phyloP scores from a whole-genome alignment of 305 asterid species.

The Plantago coronopus region DNA sequence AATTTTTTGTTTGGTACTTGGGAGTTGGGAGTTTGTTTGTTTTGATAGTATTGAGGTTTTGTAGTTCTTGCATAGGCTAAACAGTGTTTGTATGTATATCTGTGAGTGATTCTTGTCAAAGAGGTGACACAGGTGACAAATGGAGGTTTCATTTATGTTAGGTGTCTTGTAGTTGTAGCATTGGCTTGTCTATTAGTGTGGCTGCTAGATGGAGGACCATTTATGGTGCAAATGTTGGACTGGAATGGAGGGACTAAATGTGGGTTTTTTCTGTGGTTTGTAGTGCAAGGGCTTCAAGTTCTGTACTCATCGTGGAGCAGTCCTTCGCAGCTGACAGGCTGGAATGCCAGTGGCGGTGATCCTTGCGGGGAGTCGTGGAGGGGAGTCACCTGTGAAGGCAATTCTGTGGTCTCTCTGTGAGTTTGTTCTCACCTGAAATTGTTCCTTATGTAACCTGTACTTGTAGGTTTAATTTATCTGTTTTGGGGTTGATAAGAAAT shows the following conservation, averaged over 20 bases:
- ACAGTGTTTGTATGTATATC: not conserved
- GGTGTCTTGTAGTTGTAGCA: slow-evolving; percentile 17
- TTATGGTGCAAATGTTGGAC: slow-evolving; percentile 5
- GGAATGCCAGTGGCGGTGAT: slow-evolving; percentile 88
- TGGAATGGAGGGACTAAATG: slow-evolving; percentile 20
- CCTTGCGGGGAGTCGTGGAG: slow-evolving; percentile 95
- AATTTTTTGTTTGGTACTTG: not conserved
- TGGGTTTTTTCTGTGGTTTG: slow-evolving; percentile 50
- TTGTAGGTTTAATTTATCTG: slow-evolving; percentile 12
- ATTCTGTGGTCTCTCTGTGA: slow-evolving; percentile 74
- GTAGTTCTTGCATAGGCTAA: not conserved
- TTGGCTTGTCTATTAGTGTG: slow-evolving; percentile 21
- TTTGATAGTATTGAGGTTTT: not conserved
- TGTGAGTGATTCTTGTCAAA: slow-evolving; percentile 1
- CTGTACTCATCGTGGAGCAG: slow-evolving; percentile 70
- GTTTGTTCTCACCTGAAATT: slow-evolving; percentile 24
- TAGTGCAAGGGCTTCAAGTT: slow-evolving; percentile 85
- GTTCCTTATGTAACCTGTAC: slow-evolving; percentile 16
- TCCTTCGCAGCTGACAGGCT: slow-evolving; percentile 70
- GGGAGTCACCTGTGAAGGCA: slow-evolving; percentile 74
- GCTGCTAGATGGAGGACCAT: slow-evolving; percentile 21
- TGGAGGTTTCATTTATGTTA: slow-evolving; percentile 16
- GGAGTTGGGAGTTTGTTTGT: not conserved
- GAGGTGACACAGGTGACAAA: not conserved
- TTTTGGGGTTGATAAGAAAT: slow-evolving; percentile 13